These are phyloP conservation scores for Colletotrichum abscissum DNA, from an alignment of 2,329 filamentous ascomycete genomes.

Conservation along the genomic window DNA sequence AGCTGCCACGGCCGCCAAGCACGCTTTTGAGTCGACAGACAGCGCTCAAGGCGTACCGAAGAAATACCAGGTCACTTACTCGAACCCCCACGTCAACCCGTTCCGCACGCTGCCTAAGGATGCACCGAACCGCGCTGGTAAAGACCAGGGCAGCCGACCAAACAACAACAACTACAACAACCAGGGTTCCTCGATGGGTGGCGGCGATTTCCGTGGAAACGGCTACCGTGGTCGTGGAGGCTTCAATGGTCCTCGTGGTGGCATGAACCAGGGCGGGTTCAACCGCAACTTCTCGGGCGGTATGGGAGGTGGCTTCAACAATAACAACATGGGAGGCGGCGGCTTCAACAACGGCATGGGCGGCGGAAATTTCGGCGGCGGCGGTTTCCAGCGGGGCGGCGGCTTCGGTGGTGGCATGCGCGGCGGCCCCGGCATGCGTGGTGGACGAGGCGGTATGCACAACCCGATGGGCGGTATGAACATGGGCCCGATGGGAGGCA, in stretches of 20 bases:
- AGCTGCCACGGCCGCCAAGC: slow-evolving; percentile 87
- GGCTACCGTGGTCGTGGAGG: slow-evolving; percentile 65
- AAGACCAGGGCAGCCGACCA: slow-evolving; percentile 68
- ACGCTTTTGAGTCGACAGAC: slow-evolving; percentile 77
- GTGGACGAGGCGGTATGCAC: slow-evolving; percentile 57
- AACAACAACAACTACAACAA: slow-evolving; percentile 56
- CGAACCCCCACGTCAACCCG: slow-evolving; percentile 81
- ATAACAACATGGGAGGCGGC: slow-evolving; percentile 57
- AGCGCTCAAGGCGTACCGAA: slow-evolving; percentile 69
- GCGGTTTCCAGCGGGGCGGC: slow-evolving; percentile 60
- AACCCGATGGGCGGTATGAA: slow-evolving; percentile 62
- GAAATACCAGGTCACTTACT: slow-evolving; percentile 80
- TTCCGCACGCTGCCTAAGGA: slow-evolving; percentile 94
- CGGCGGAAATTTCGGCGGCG: slow-evolving; percentile 57
- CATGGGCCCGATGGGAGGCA: slow-evolving; percentile 61
- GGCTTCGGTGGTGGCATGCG: slow-evolving; percentile 62
- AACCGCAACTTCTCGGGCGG: slow-evolving; percentile 48
- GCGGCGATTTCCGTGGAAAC: slow-evolving; percentile 55
- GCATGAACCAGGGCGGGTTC: slow-evolving; percentile 60
- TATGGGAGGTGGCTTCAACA: slow-evolving; percentile 56
- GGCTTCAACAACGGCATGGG: slow-evolving; percentile 63
- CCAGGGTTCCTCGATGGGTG: slow-evolving; percentile 53
- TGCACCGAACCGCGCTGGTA: slow-evolving; percentile 75
- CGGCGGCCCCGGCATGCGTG: slow-evolving; percentile 51
- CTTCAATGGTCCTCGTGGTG: slow-evolving; percentile 59